These are phyloP conservation scores for Coniochaeta sp. DNA, from an alignment of 2,329 filamentous ascomycete genomes.

Conservation along the genomic window DNA sequence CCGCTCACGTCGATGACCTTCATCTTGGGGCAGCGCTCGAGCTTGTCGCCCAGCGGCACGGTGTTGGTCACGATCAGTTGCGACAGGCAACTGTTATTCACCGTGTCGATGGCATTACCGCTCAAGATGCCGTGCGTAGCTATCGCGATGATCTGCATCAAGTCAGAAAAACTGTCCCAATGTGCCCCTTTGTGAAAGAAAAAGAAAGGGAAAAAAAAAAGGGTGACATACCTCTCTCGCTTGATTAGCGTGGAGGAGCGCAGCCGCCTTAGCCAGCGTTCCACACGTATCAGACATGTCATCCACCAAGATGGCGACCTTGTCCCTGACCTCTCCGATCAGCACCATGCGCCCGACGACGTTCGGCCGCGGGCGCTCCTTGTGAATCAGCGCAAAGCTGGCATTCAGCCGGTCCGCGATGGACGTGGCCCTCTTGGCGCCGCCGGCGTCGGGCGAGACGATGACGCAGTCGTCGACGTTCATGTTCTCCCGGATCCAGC, in stretches of 20 bases:
- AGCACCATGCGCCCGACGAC: conserved; percentile 86
- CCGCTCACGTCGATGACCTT: conserved; percentile 89
- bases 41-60: conserved; percentile 65
- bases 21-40: conserved; percentile 61
- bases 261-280: conserved; percentile 67
- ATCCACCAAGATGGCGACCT: conserved; percentile 91
- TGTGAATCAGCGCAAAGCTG: conserved; percentile 91
- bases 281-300: conserved; percentile 93
- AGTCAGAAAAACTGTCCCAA: too few species aligned
- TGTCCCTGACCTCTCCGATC: conserved; percentile 87
- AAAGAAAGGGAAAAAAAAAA: too few species aligned
- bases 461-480: conserved; percentile 80
- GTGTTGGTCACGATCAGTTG: conserved; percentile 89
- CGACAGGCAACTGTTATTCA: conserved; percentile 71
- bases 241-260: conserved; percentile 79
- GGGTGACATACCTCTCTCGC: conserved; percentile 69
- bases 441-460: conserved; percentile 89
- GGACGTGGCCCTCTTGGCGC: conserved; percentile 86
- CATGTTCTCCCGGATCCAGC: conserved; percentile 86
- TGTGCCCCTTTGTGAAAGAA: too few species aligned
- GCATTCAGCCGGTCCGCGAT: conserved; percentile 89
- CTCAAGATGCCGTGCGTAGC: conserved; percentile 91
- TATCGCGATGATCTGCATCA: conserved; percentile 58
- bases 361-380: conserved; percentile 77
- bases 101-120: conserved; percentile 77